phyloP scores from a whole-genome alignment of 2,329 filamentous ascomycete species.

The Fusarium verticillioides region DNA sequence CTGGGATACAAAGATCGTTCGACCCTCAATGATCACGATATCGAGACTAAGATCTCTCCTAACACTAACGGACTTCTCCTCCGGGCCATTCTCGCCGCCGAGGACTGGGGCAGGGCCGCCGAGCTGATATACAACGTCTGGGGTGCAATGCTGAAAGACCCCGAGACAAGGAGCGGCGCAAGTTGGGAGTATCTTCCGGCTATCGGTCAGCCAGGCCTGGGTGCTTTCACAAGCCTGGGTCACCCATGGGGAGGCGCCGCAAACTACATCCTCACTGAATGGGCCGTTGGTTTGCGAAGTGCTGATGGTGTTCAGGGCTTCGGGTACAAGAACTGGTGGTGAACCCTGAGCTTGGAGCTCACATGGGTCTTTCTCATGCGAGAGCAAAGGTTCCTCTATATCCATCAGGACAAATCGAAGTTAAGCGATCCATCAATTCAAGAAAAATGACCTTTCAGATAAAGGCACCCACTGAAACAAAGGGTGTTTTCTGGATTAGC shows the following conservation, averaged over 20 bases:
- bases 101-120: not conserved
- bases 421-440: not conserved
- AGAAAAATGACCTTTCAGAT: not conserved
- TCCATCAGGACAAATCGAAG: not conserved
- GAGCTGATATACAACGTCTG: slow-evolving; percentile 5
- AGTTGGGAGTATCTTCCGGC: slow-evolving; percentile 11
- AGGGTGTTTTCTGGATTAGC: not conserved
- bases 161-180: not conserved
- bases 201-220: not conserved
- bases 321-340: slow-evolving; percentile 1
- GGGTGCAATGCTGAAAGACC: slow-evolving; percentile 8
- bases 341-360: not conserved
- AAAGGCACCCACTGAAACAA: not conserved
- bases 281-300: slow-evolving; percentile 1
- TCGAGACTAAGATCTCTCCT: slow-evolving; percentile 2
- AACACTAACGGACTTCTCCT: slow-evolving; percentile 11
- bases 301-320: not conserved
- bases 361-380: not conserved
- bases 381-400: not conserved
- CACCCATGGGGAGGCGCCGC: slow-evolving; percentile 14
- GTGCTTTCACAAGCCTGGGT: not conserved
- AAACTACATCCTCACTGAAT: slow-evolving; percentile 6
- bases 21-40: not conserved
- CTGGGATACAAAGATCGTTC: slow-evolving; percentile 11
- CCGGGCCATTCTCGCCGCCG: not conserved